Evolutionary conservation across 2,329 filamentous ascomycete genomes (phyloP), one percentile per base, ranked within the genome.

Genomic region (Trichoderma aggressivum): DNA sequence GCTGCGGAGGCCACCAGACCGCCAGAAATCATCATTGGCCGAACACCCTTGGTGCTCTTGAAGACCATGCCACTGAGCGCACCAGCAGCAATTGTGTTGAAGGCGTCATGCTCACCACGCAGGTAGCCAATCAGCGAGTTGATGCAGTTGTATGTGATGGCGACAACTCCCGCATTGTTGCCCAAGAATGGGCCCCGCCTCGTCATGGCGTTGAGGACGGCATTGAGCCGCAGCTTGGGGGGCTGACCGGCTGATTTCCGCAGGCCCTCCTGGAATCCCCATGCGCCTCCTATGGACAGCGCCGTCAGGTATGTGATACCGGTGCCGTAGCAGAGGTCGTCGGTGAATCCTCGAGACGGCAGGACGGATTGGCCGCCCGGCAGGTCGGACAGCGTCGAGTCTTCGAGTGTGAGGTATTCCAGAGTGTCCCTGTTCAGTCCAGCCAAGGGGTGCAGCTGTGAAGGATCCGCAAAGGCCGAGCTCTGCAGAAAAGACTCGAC

Each of bases 311-410:
- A 99, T 79, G 94, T 97, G 73, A 95, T 91, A 77, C 96, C 96
- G 26, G 96, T 97, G 79, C 97, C 96, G 81, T 99, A 99, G 84
- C 96, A 98, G 72, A 99, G 89, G 81, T 99, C 96, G 80, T 99
- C 96, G 73, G 94, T 97, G 90, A 97, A 99, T 80, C 96, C 96
- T 81, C 96, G 91, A 70, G 94, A 98, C 56, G 97, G 96, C 69
- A 99, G 88, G 69, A 94, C 92, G 56, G 95, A 97, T 80, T 93
- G 92, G 72, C 90, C 88, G 78, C 94, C 94, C 62, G 94, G 94
- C 24, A 97, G 88, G 78, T 97, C 91, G 73, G 94, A 94, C 71
- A 98, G 89, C 32, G 91, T 89, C 63, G 94, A 93, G 80, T 99
- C 97, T 83, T 99, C 96, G 78, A 99, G 91, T 30, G 92, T 91